phyloP scores from a whole-genome alignment of 2,329 filamentous ascomycete genomes.

The Penicillium sp. region DNA sequence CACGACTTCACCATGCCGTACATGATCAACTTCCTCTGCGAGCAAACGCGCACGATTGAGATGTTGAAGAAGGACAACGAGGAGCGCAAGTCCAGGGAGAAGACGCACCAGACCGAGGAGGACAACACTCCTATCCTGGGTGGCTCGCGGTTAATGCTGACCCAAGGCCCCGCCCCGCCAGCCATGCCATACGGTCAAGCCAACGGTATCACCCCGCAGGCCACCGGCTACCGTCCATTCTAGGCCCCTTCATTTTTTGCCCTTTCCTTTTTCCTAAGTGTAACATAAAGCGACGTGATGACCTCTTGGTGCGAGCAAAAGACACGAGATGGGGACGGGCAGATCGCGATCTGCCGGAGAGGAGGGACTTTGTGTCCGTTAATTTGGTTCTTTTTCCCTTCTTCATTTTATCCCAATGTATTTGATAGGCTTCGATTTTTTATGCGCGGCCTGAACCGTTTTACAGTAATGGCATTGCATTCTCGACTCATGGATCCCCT shows the following conservation, averaged over 20 bases:
- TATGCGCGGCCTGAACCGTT: slow-evolving; percentile 6
- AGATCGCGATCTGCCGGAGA: slow-evolving; percentile 2
- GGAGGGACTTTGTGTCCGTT: slow-evolving; percentile 18
- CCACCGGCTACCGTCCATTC: slow-evolving; percentile 66
- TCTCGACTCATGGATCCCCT: background rate
- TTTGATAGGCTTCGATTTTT: slow-evolving; percentile 17
- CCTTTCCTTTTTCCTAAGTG: slow-evolving; percentile 25
- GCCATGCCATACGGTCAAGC: slow-evolving; percentile 63
- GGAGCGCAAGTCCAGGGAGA: slow-evolving; percentile 69
- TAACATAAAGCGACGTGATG: slow-evolving; percentile 33
- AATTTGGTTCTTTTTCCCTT: slow-evolving; percentile 18
- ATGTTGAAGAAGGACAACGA: slow-evolving; percentile 92
- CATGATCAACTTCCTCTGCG: slow-evolving; percentile 96
- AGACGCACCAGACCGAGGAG: slow-evolving; percentile 78
- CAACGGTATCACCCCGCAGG: slow-evolving; percentile 85
- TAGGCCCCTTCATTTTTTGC: slow-evolving; percentile 28
- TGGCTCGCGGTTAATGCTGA: slow-evolving; percentile 86
- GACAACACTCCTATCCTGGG: slow-evolving; percentile 92
- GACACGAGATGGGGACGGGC: slow-evolving; percentile 16
- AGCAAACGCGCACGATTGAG: slow-evolving; percentile 82
- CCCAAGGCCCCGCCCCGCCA: slow-evolving; percentile 67
- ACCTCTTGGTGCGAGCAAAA: slow-evolving; percentile 24
- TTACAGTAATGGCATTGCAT: slow-evolving; percentile 13
- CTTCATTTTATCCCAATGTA: slow-evolving; percentile 21
- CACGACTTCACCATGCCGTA: slow-evolving; percentile 99